phyloP scores from a whole-genome alignment of 106 monocot genomes.

The Dioscorea dumetorum region DNA sequence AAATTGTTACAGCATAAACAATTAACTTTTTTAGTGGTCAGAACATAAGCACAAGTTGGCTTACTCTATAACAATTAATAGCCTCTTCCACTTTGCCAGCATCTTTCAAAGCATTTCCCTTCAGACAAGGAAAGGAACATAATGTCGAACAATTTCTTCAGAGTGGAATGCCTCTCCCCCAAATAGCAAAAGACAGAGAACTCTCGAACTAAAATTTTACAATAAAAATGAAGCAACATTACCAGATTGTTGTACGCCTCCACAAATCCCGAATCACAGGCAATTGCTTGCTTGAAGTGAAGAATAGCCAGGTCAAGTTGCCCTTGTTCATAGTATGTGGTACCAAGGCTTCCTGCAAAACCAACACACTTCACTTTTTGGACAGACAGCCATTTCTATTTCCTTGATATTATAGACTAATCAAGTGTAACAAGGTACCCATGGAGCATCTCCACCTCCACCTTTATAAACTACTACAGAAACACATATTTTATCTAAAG shows the following conservation, averaged over 20 bases:
- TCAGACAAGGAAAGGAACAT: slow-evolving; percentile 2
- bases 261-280: slow-evolving; percentile 68
- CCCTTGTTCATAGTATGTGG: slow-evolving; percentile 81
- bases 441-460: no score
- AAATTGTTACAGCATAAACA: not conserved
- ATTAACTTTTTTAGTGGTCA: not conserved
- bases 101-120: slow-evolving; percentile 99
- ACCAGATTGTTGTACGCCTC: slow-evolving; percentile 99
- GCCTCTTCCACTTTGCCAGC: slow-evolving; percentile 85
- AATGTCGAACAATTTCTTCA: not conserved
- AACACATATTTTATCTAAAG: no score
- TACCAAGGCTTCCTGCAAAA: slow-evolving; percentile 76
- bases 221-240: slow-evolving; percentile 1
- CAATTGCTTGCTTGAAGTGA: slow-evolving; percentile 82
- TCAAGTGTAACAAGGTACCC: no score
- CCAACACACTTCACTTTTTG: not conserved
- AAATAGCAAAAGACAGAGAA: not conserved
- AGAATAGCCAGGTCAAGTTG: slow-evolving; percentile 85
- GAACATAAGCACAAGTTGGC: slow-evolving; percentile 1
- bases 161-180: not conserved
- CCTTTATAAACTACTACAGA: no score
- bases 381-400: no score
- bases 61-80: slow-evolving; percentile 67
- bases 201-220: no score
- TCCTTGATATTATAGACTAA: no score